Evolutionary conservation across 108 stramenopile genomes (phyloP), one percentile per base, ranked within the genome.

Genomic region (Nitzschia sp.): DNA sequence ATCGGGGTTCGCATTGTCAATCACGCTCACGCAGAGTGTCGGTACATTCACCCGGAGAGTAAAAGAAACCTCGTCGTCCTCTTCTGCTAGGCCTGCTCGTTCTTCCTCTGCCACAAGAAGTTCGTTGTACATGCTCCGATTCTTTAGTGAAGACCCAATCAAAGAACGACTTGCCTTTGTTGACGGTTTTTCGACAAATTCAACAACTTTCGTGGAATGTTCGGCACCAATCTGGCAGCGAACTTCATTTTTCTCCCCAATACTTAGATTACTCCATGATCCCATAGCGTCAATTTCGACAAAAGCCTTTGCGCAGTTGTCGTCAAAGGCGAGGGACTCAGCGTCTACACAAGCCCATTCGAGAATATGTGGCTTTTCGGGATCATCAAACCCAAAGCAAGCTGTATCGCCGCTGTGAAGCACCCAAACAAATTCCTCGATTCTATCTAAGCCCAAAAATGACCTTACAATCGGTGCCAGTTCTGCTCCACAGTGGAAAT

Each of bases 311-410:
- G 44, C 45, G 16, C 41, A 47, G 6, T 59, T 44, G n/a, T 71
- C 56, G 21, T 68, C 55, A 45, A 83, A 81, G 9, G 35, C n/a
- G 26, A 17, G 41, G 17, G 65, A 35, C 17, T 74, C 85, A 23
- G 53, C 52, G 9, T 72, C 67, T 32, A 85, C 80, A 32, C 71
- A 84, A 31, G 81, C 70, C 88, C 88, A 92, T 70, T 89, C 80
- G 26, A 92, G 63, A 35, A 88, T 66, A 55, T 87, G 91, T n/a
- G 85, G 71, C 30, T 83, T 82, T 45, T 89, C 88, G 4, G 91
- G 91, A 60, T 92, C 81, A 53, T 89, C 88, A 50, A 89, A 92
- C 0, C 91, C 91, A 61, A 89, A 92, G n/a, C 81, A 82, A 13
- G 77, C 69, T 29, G 78, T 78, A n/a, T 87, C 80, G 8, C 81